Base-by-base conservation (phyloP, 225 moss, liverwort and hornwort genomes). In the Marchantia polymorpha region DNA sequence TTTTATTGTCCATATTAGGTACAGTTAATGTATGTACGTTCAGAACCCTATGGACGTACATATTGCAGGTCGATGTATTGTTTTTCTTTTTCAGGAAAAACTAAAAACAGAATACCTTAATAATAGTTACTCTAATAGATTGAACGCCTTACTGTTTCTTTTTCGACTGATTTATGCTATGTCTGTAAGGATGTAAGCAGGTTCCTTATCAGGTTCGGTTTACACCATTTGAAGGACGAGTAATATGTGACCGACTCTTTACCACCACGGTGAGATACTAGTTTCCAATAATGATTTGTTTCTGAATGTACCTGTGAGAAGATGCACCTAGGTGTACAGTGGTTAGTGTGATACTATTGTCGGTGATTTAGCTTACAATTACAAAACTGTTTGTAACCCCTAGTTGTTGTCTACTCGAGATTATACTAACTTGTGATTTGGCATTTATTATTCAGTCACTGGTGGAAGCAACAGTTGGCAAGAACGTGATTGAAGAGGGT, bases 181-280 rank as follows among this genome's bases (percentile, higher is more conserved):
- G 65, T 75, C 61, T 80, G 80, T 79, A 84, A 87, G 90, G 88
- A 86, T 87, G 78, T 76, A 86, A 82, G 76, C 91, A 99, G 97
- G 93, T 95, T 81, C 88, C 89, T 77, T 99, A 99, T 81, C 88
- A 90, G 89, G 94, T 92, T 64, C 91, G 97, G 48, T 99, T 99
- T 72, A 76, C 92, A 13, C 69, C 85, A 29, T 94, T 89, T 81
- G 82, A 91, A 69, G 91, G 90, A 60, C 91, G 90, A 55, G 82
- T 99, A 0, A 89, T 99, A 69, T 93, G 94, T 74, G 94, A 94
- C 82, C 86, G 97, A 79, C 89, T 91, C 80, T 99, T 92, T 78
- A 99, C 97, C 46, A 99, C 97, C 50, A 84, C 85, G 78, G 97
- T 97, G 82, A 86, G 91, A 81, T 39, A 47, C 17, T 4, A 47